Evolutionary conservation across 352 stramenopile species (phyloP).

Genomic region (Poterioochromonas sp.): DNA sequence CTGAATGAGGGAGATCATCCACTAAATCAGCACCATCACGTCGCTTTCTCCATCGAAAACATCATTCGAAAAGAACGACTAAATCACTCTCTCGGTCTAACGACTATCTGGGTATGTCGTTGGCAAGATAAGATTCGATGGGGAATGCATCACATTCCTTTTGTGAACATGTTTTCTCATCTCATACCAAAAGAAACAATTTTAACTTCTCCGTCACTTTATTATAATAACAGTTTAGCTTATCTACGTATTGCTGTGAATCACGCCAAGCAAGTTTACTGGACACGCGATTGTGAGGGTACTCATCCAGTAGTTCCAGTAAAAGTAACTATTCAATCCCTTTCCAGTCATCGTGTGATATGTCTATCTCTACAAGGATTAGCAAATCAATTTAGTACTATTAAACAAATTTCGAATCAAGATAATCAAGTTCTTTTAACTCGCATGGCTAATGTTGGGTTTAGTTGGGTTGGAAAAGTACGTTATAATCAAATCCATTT

Average conservation of each 20-base stretch:
- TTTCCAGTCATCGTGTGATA: background rate
- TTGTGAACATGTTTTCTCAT: background rate
- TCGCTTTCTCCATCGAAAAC: background rate
- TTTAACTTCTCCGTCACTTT: background rate
- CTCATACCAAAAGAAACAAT: background rate
- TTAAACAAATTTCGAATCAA: too few species aligned
- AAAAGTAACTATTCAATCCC: background rate
- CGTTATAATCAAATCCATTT: background rate
- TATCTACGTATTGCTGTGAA: background rate
- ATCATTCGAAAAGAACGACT: background rate
- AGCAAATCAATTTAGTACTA: too few species aligned
- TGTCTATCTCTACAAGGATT: too few species aligned
- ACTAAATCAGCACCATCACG: background rate
- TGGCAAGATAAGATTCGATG: conserved; percentile 22
- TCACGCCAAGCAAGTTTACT: background rate
- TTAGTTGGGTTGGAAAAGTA: background rate
- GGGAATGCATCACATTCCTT: background rate
- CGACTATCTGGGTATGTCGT: background rate
- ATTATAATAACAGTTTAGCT: background rate
- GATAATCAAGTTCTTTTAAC: too few species aligned
- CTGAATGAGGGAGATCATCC: background rate
- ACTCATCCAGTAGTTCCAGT: background rate
- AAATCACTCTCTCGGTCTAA: background rate
- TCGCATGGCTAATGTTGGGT: background rate
- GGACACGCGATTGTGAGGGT: background rate